A percentile compares a stretch with the other conserved stretches of the same genome.
phyloP scores from a whole-genome alignment of 371 early-diverging fungal genomes.

The Conidiobolus incongruus region DNA sequence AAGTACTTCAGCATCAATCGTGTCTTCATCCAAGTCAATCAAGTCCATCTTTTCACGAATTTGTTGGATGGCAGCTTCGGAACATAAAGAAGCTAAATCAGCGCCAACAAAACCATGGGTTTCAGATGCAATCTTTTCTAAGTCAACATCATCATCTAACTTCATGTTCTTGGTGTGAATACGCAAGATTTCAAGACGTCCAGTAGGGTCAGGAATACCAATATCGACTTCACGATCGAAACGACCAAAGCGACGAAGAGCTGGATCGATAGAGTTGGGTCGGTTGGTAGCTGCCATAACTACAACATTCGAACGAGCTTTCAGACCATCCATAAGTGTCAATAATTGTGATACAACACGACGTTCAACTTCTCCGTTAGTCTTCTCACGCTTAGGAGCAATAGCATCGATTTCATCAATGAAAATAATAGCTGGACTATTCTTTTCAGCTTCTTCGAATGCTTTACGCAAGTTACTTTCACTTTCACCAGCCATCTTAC shows the following conservation, averaged over 20 bases:
- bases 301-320: constrained; percentile 90
- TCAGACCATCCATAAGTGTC: constrained; percentile 99
- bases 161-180: constrained; percentile 99
- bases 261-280: constrained; percentile 98
- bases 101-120: constrained; percentile 99
- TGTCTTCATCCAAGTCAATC: constrained; percentile 98
- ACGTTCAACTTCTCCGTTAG: constrained; percentile 98
- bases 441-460: constrained; percentile 98
- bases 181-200: constrained; percentile 95
- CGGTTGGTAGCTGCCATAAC: constrained; percentile 98
- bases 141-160: constrained; percentile 91
- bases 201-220: constrained; percentile 98
- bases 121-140: constrained; percentile 95
- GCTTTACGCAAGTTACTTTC: constrained; percentile 97
- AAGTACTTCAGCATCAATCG: constrained; percentile 94
- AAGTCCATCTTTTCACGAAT: constrained; percentile 98
- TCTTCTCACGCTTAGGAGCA: constrained; percentile 99
- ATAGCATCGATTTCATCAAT: constrained; percentile 96
- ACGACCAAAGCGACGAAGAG: constrained; percentile 98
- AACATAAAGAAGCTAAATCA: constrained; percentile 97
- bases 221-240: constrained; percentile 99
- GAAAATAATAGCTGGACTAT: constrained; percentile 95
- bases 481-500: constrained; percentile 98
- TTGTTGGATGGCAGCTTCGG: constrained; percentile 99
- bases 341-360: constrained; percentile 98